Conservation (phyloP, 2,329 filamentous ascomycete genomes). For the Alternaria ventricosa region DNA sequence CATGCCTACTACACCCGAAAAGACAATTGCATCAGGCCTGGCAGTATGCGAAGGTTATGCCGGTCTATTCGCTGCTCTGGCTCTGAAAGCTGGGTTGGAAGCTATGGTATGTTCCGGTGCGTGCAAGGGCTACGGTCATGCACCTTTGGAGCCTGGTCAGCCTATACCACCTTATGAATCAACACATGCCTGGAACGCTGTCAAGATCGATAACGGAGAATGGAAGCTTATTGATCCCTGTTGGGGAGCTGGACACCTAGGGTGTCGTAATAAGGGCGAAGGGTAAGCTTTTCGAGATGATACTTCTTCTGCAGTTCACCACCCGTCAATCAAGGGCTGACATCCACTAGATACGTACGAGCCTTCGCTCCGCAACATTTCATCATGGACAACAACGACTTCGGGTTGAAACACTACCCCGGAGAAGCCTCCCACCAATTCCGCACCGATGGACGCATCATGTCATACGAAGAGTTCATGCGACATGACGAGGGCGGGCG, state of each 20-base stretch:
- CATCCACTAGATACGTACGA: slow-evolving; percentile 62
- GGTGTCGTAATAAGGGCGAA: slow-evolving; percentile 28
- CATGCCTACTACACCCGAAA: slow-evolving; percentile 70
- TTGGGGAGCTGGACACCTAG: slow-evolving; percentile 84
- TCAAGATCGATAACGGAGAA: slow-evolving; percentile 80
- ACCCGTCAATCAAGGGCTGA: not conserved
- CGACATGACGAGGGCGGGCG: slow-evolving; percentile 60
- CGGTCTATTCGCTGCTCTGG: slow-evolving; percentile 78
- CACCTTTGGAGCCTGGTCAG: slow-evolving; percentile 66
- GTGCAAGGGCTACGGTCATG: slow-evolving; percentile 84
- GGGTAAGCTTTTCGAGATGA: slow-evolving; percentile 60
- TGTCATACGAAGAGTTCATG: slow-evolving; percentile 84
- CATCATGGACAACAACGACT: slow-evolving; percentile 74
- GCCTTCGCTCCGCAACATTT: slow-evolving; percentile 67
- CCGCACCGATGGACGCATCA: slow-evolving; percentile 70
- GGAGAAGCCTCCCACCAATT: slow-evolving; percentile 72
- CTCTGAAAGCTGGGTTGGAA: slow-evolving; percentile 79
- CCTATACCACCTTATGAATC: slow-evolving; percentile 68
- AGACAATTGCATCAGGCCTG: slow-evolving; percentile 76
- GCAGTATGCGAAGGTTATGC: slow-evolving; percentile 95
- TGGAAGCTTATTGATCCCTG: slow-evolving; percentile 94
- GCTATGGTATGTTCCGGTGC: slow-evolving; percentile 77
- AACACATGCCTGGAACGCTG: slow-evolving; percentile 91
- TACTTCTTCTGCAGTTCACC: slow-evolving; percentile 2
- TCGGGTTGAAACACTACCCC: slow-evolving; percentile 83